Evolutionary conservation across 768 basidiomycete genomes (phyloP), one percentile per base, ranked within the genome.

Genomic region (Cantharellus anzutake): DNA sequence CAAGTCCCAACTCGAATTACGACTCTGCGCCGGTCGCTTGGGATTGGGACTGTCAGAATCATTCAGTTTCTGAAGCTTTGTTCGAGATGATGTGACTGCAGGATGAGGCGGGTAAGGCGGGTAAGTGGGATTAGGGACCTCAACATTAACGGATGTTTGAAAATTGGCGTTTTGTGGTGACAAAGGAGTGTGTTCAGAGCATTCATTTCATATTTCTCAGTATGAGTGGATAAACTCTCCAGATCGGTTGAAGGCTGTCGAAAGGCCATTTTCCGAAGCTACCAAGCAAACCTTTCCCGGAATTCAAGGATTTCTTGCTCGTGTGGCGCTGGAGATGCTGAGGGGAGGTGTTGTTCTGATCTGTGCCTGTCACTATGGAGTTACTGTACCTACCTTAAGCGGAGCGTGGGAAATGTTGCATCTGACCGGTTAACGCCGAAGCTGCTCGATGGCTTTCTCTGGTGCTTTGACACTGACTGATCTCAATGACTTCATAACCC

Each of bases 401-500:
- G 44, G 44, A 48, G 44, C 44, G 44, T 29, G 20, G 20, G 20
- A 48, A 48, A 29, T 29, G 44, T 48, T 29, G 44, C 11, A 48
- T 29, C 44, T 11, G 11, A 29, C 11, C 44, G 44, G 29, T 29
- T 11, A 48, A 48, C 44, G 29, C 44, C 20, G 20, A 48, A 11
- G 11, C 29, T 48, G 11, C 38, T 11, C 52, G 7, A 92, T 92
- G 88, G 78, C 83, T 4, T 91, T 91, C 70, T 91, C 89, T 68
- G 87, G 88, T 65, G 86, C 87, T 48, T 74, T 92, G 89, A 92
- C 86, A 4, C 73, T 97, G 53, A 90, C 89, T 20, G 93, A 94
- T 71, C 77, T 98, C 56, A 97, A 97, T 69, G 96, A 98, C 71
- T 99, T 92, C 70, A 88, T 99, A 50, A 86, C 89, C 0, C 96